These are phyloP conservation scores for Tetrapisispora namnaoensis DNA, from an alignment of 805 yeast species.

Conservation along the genomic window DNA sequence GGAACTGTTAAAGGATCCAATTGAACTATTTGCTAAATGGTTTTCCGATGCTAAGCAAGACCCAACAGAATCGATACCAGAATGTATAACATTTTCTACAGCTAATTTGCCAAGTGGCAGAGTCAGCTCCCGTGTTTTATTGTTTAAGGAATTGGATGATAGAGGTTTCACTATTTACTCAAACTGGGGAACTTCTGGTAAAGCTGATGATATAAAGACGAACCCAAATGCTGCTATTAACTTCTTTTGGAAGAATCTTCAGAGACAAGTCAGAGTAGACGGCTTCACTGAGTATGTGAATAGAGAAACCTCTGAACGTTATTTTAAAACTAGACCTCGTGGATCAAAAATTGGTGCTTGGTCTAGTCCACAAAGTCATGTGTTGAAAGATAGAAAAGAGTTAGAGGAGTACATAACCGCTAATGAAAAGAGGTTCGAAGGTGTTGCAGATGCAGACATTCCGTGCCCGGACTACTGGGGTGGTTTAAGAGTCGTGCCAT, in stretches of 20 bases:
- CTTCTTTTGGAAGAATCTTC: slow-evolving; percentile 86
- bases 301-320: slow-evolving; percentile 63
- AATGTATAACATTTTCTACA: slow-evolving; percentile 79
- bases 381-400: slow-evolving; percentile 47
- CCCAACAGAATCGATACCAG: slow-evolving; percentile 57
- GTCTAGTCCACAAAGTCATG: slow-evolving; percentile 83
- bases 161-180: slow-evolving; percentile 82
- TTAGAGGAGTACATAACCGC: slow-evolving; percentile 44
- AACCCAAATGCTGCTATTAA: slow-evolving; percentile 77
- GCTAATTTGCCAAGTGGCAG: slow-evolving; percentile 85
- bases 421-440: slow-evolving; percentile 49
- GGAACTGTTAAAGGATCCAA: slow-evolving; percentile 51
- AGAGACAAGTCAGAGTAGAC: slow-evolving; percentile 90
- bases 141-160: slow-evolving; percentile 81
- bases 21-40: slow-evolving; percentile 76
- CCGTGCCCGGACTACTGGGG: slow-evolving; percentile 97
- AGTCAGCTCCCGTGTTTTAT: slow-evolving; percentile 72
- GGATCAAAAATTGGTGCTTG: slow-evolving; percentile 94
- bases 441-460: slow-evolving; percentile 50
- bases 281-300: slow-evolving; percentile 69
- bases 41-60: slow-evolving; percentile 60
- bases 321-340: slow-evolving; percentile 81
- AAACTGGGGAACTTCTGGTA: slow-evolving; percentile 84
- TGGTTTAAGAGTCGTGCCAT: slow-evolving; percentile 78
- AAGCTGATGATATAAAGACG: slow-evolving; percentile 55